These are phyloP conservation scores for Boletus semigastroideus DNA, from an alignment of 1,284 basidiomycete genomes.

Conservation along the genomic window DNA sequence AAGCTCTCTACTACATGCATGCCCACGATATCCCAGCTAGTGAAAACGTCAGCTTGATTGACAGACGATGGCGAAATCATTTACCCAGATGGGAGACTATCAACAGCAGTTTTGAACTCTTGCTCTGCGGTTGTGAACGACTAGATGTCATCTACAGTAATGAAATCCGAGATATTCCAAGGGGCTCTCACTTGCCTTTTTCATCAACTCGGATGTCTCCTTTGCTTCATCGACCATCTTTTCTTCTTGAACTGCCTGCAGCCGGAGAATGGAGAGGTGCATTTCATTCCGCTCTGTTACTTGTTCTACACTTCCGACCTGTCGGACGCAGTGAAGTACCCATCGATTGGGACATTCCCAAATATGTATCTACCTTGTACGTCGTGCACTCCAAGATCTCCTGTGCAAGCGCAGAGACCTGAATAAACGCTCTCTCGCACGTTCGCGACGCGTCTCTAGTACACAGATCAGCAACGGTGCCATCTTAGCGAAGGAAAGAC, in stretches of 20 bases:
- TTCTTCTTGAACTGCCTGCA: conserved; percentile 12
- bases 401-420: conserved; percentile 14
- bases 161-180: too few species aligned
- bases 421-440: conserved; percentile 13
- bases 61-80: neutral
- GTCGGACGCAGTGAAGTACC: too few species aligned
- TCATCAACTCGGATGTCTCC: conserved; percentile 18
- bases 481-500: neutral
- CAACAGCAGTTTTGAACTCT: conserved; percentile 14
- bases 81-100: conserved; percentile 16
- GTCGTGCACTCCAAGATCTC: conserved; percentile 21
- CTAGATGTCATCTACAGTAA: conserved; percentile 1
- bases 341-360: too few species aligned
- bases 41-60: neutral
- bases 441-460: conserved; percentile 14
- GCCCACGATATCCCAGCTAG: conserved; percentile 16
- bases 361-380: conserved; percentile 1
- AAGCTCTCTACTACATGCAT: conserved; percentile 17
- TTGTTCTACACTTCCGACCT: conserved; percentile 9
- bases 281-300: conserved; percentile 9
- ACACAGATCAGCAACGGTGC: neutral
- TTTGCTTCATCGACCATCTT: conserved; percentile 14
- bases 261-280: conserved; percentile 9
- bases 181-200: conserved; percentile 2
- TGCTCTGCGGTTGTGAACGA: conserved; percentile 13